Base-by-base conservation (phyloP, 202 grass and related monocot species). In the Elaeis oleifera region DNA sequence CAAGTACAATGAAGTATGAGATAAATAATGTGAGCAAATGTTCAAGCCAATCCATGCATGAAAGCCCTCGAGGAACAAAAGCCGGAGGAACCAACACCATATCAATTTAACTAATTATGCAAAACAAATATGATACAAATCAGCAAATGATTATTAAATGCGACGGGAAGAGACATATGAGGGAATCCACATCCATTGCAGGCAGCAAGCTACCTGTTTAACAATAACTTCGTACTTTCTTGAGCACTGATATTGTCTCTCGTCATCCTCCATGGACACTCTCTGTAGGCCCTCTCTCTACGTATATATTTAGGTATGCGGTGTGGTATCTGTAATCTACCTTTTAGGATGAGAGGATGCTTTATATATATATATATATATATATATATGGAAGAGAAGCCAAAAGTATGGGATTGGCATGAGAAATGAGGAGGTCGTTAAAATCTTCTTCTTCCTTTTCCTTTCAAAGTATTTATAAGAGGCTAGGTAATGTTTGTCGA, bases 201-300 rank as follows among this genome's bases (percentile, higher is more conserved):
- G 9, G 36, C 36, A 55, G 53, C 18, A 55, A 55, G 20, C 18
- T 21, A 55, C 53, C 53, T 55, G 53, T 55, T 55, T 55, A 55
- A 20, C 6, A 22, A 55, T 21, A 55, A 55, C 18, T 22, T 55
- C 18, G n/a, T 55, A 55, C 18, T 55, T 55, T 9, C 9, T 55
- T 55, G 22, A 11, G 20, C 53, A 55, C 53, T 4, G 53, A 21
- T 55, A 21, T 22, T 55, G 53, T 21, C 18, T 55, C 20, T 21
- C 19, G 53, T 55, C 53, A 20, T 55, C 53, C 53, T 55, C 53
- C 53, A 55, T 55, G n/a, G 53, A 55, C 53, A 44, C 6, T 31
- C 28, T 44, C 13, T 0, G 36, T 13, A 44, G 36, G 36, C 8
- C 36, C 9, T 44, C 36, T 44, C 36, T 11, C 9, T 44, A 31